Conservation (phyloP, 345 rosid species). For the Erysimum cheiranthoides region DNA sequence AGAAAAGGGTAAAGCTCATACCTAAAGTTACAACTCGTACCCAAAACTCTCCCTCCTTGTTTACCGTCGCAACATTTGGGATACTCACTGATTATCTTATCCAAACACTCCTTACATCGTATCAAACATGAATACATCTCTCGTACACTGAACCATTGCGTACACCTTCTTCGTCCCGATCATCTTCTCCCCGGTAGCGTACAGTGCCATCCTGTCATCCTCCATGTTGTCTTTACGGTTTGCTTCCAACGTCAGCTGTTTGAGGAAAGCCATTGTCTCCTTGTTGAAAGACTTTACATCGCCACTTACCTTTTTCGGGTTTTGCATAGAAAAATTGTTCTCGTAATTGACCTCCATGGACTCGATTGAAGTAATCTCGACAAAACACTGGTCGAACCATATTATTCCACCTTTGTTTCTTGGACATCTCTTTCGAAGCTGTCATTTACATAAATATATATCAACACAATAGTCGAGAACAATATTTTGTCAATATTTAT, state of each 20-base stretch:
- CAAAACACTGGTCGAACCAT: not conserved
- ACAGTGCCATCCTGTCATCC: not conserved
- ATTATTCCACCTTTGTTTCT: not conserved
- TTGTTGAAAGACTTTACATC: not conserved
- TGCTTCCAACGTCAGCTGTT: not conserved
- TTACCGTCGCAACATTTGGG: not conserved
- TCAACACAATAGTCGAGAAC: not conserved
- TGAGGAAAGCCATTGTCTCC: not conserved
- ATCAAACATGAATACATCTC: not conserved
- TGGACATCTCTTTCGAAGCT: not conserved
- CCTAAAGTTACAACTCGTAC: not conserved
- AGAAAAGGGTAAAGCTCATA: not conserved
- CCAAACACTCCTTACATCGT: not conserved
- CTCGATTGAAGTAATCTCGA: not conserved
- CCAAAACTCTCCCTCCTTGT: not conserved
- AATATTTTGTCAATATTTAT: too few relatives aligned
- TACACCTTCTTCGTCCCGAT: not conserved
- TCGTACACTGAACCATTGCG: not conserved
- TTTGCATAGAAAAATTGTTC: not conserved
- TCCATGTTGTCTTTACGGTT: not conserved
- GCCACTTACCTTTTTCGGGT: not conserved
- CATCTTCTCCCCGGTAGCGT: not conserved
- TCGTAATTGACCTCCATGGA: not conserved
- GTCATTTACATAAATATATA: not conserved
- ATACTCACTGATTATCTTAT: not conserved